Evolutionary conservation across 2,329 filamentous ascomycete species (phyloP), one percentile per base, ranked within the genome.

Genomic region (Monilinia laxa): DNA sequence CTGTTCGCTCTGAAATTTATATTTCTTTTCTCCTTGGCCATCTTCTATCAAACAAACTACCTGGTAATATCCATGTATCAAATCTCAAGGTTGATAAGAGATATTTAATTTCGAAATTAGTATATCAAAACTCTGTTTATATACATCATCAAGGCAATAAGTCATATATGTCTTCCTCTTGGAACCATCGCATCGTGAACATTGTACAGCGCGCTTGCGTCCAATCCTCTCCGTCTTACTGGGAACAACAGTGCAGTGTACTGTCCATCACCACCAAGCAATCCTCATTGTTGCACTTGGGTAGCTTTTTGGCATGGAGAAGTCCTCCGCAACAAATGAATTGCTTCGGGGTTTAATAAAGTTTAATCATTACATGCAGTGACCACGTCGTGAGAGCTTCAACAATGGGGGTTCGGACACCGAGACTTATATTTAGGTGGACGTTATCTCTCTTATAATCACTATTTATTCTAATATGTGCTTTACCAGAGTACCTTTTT

Each of bases 121-220:
- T 42, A 16, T 42, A 4, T 1, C 6, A 16, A 16, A 42, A 5
- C 40, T 42, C 0, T 14, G 11, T 55, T 16, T n/a, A 45, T 58
- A n/a, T 10, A 9, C 3, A n/a, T 16, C 31, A 14, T 38, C 53
- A 55, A 38, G 28, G 35, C 14, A 9, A 23, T 16, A 6, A 18
- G 10, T 38, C 2, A 42, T 14, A 42, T 3, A 4, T 35, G 31
- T 3, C 40, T 42, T 42, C 16, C 4, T 16, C 40, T 16, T 1
- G 18, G 1, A 10, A 42, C 40, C 12, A 14, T 16, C 40, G 11
- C 40, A 42, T 12, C 40, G 40, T 14, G 4, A 42, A 16, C 40
- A 42, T 58, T 2, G 40, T 45, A 58, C 38, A 23, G 56, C 56
- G 56, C 56, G 56, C 23, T 45, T 58, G 42, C 18, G n/a, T 31